phyloP scores from a whole-genome alignment of 2,329 filamentous ascomycete species.

The Aspergillus fischeri region DNA sequence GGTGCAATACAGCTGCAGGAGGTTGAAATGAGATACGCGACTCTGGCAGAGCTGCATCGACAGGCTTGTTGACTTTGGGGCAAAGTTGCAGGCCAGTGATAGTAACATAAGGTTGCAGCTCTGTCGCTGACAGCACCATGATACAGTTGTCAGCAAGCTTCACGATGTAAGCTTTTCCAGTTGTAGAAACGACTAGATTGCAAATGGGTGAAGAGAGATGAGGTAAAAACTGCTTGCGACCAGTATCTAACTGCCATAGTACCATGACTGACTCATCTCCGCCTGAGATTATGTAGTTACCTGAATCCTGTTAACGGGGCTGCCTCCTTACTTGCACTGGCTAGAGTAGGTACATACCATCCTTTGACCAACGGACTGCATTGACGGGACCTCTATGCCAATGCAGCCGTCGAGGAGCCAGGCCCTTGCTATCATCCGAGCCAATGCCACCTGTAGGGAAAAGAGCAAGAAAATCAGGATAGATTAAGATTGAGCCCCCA shows the following conservation, averaged over 20 bases:
- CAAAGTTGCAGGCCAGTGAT: constrained; percentile 72
- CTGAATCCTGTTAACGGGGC: constrained; percentile 45
- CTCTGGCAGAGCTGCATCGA: constrained; percentile 35
- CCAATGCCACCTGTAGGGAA: constrained; percentile 46
- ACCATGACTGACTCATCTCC: constrained; percentile 86
- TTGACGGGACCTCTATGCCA: constrained; percentile 88
- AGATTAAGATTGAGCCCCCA: constrained; percentile 74
- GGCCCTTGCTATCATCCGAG: constrained; percentile 37
- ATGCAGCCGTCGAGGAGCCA: constrained; percentile 66
- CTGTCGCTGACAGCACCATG: constrained; percentile 84
- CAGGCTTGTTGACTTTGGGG: constrained; percentile 48
- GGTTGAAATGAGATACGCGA: constrained; percentile 6
- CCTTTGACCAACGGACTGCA: constrained; percentile 83
- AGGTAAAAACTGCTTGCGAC: constrained; percentile 77
- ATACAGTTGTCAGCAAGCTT: constrained; percentile 88
- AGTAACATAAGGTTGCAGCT: constrained; percentile 78
- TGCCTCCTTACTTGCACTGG: not conserved
- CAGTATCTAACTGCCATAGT: constrained; percentile 89
- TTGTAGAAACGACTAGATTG: constrained; percentile 74
- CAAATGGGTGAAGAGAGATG: constrained; percentile 83
- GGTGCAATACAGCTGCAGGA: constrained; percentile 61
- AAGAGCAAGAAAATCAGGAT: constrained; percentile 66
- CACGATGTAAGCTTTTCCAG: constrained; percentile 75
- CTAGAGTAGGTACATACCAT: constrained; percentile 56
- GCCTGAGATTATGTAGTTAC: constrained; percentile 90